Base-by-base conservation (phyloP, 2,329 filamentous ascomycete genomes). In the Fusarium nematophilum region DNA sequence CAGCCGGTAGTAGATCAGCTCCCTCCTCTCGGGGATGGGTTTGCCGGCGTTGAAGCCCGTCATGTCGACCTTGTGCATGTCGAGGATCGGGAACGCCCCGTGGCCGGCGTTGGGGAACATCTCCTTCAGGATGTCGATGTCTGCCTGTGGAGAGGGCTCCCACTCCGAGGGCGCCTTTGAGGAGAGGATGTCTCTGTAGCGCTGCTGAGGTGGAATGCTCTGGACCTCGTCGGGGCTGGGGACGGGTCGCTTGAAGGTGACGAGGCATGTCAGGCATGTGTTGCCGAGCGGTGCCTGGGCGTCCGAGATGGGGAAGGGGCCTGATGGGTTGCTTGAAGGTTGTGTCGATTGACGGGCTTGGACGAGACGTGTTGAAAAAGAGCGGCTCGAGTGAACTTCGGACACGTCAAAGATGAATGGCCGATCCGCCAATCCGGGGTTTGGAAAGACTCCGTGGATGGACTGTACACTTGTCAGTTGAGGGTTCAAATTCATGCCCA, bases 61-160 rank as follows among this genome's bases (percentile, higher is more conserved):
- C 78, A 86, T 80, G 64, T 85, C 82, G 7, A 85, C 83, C 70
- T 84, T 84, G 66, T 78, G 78, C 79, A 85, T 83, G 40, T 83
- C 78, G 3, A 84, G 72, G 1, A 78, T 72, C 7, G 83, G 83
- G 51, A 85, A 85, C 0, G 68, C 70, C 3, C 81, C 81, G 2
- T 75, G 70, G 3, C 76, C 72, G 11, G 73, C 64, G 34, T 72
- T 65, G 3, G 76, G 77, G 11, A 79, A 75, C 5, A 70, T 45
- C 1, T 69, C 66, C 3, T 76, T 71, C 17, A 80, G 40, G 5
- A 68, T 62, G 14, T 79, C 76, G 36, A 85, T 72, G 60, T 85
- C 82, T 3, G 78, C 64, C 4, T 79, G 77, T 1, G 82, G 81
- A 9, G 75, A 73, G 1, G 75, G 73, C 2, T 75, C 74, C 82